phyloP scores from a whole-genome alignment of 2,329 filamentous ascomycete genomes.

The Neurospora crassa region DNA sequence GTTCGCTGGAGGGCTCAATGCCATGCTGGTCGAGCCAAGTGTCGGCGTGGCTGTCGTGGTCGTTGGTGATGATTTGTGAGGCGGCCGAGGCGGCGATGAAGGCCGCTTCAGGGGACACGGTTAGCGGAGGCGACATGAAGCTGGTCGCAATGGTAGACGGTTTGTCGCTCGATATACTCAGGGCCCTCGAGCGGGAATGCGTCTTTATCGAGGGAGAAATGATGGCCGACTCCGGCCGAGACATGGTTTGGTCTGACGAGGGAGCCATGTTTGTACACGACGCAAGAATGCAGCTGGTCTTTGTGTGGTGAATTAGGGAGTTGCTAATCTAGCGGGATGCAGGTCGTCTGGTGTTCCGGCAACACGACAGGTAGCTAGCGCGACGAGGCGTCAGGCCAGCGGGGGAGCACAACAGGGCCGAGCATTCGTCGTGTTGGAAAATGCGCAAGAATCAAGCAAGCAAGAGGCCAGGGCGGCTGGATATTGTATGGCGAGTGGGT shows the following conservation, averaged over 20 bases:
- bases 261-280: slow-evolving; percentile 11
- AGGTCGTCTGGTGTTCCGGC: neutral
- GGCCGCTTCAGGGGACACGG: slow-evolving; percentile 65
- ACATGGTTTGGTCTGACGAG: slow-evolving; percentile 17
- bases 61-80: slow-evolving; percentile 82
- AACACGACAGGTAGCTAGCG: neutral
- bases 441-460: neutral
- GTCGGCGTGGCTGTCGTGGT: slow-evolving; percentile 67
- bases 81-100: slow-evolving; percentile 86
- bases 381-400: neutral
- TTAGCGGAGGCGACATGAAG: slow-evolving; percentile 55
- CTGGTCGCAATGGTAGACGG: slow-evolving; percentile 51
- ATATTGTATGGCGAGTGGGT: neutral
- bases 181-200: slow-evolving; percentile 36
- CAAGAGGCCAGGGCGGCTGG: neutral
- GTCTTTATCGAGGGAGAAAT: slow-evolving; percentile 19
- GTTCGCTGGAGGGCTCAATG: slow-evolving; percentile 54
- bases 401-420: neutral
- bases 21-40: slow-evolving; percentile 61
- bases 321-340: neutral
- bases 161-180: slow-evolving; percentile 63
- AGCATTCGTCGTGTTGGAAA: neutral
- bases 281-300: neutral
- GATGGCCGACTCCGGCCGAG: slow-evolving; percentile 20
- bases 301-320: neutral